Conservation (phyloP, 805 yeast genomes). For the Komagataella mondaviorum region DNA sequence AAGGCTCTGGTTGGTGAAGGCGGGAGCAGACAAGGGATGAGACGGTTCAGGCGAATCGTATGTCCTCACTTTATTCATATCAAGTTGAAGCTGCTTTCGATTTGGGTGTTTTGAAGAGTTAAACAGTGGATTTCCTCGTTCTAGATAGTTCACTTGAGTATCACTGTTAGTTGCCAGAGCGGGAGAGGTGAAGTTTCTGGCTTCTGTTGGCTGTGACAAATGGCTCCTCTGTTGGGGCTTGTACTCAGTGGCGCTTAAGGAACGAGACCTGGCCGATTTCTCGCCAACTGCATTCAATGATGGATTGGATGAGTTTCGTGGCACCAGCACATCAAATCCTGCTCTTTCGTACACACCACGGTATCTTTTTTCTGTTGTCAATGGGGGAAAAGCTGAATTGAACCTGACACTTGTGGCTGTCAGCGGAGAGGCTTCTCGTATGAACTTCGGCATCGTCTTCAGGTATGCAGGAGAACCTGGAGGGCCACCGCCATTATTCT, state of each 20-base stretch:
- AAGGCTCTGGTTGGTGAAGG: neutral
- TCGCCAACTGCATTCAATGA: neutral
- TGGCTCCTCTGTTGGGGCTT: neutral
- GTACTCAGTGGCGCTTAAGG: neutral
- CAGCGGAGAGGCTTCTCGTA: constrained; percentile 10
- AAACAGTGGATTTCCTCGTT: neutral
- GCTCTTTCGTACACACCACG: constrained; percentile 71
- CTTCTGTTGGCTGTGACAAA: neutral
- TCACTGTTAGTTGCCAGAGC: neutral
- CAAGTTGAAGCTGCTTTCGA: neutral
- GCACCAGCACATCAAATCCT: constrained; percentile 52
- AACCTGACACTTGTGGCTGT: constrained; percentile 19
- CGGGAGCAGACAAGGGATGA: neutral
- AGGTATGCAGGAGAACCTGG: constrained; percentile 8
- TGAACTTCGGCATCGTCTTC: constrained; percentile 16
- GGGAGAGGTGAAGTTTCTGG: constrained; percentile 1
- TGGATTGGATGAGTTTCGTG: constrained; percentile 5
- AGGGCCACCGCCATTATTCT: neutral
- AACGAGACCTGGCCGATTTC: neutral
- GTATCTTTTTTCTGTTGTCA: constrained; percentile 47
- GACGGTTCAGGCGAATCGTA: neutral
- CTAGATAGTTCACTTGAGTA: neutral
- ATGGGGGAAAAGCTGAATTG: constrained; percentile 56
- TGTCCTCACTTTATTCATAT: neutral
- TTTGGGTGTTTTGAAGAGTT: neutral